Percentiles rank a stretch among this genome's conserved stretches.
Conservation (phyloP, 371 early-diverging fungal species). For the Rhizopus delemar region DNA sequence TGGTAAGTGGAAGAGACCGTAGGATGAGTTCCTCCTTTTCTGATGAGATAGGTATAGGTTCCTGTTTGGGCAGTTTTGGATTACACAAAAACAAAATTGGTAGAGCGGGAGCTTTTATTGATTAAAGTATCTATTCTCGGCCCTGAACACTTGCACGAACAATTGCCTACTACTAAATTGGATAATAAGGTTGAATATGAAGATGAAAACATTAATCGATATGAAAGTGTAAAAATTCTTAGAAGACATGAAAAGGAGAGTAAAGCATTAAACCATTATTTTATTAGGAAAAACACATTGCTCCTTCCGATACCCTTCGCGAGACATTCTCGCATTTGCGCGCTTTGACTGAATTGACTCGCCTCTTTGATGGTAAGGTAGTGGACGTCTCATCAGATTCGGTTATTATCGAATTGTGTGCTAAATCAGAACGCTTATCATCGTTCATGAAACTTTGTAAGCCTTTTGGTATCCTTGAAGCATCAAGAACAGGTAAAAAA, state of each 20-base stretch:
- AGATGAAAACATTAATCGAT: constrained; percentile 42
- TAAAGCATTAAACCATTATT: too few species aligned
- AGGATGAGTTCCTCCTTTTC: too few species aligned
- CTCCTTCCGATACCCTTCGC: constrained; percentile 57
- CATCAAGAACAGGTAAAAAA: constrained; percentile 80
- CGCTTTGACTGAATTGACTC: constrained; percentile 79
- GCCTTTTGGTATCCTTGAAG: constrained; percentile 94
- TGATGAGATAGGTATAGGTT: constrained; percentile 44
- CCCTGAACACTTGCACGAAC: constrained; percentile 67
- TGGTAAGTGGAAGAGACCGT: constrained; percentile 46
- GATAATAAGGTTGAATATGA: constrained; percentile 44
- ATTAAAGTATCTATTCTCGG: constrained; percentile 93
- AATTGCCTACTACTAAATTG: constrained; percentile 43
- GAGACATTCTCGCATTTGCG: constrained; percentile 81
- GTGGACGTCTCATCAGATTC: constrained; percentile 87
- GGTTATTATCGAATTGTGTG: constrained; percentile 82
- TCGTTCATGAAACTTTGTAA: constrained; percentile 89
- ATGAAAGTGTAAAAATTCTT: constrained; percentile 6
- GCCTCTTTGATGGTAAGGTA: constrained; percentile 83
- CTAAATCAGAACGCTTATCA: constrained; percentile 84
- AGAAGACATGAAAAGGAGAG: too few species aligned
- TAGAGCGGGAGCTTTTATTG: constrained; percentile 90
- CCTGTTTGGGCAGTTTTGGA: constrained; percentile 97
- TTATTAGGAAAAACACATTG: neutral
- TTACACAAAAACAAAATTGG: constrained; percentile 79